Evolutionary conservation across 768 basidiomycete genomes (phyloP).

Genomic region (Suillus subaureus): DNA sequence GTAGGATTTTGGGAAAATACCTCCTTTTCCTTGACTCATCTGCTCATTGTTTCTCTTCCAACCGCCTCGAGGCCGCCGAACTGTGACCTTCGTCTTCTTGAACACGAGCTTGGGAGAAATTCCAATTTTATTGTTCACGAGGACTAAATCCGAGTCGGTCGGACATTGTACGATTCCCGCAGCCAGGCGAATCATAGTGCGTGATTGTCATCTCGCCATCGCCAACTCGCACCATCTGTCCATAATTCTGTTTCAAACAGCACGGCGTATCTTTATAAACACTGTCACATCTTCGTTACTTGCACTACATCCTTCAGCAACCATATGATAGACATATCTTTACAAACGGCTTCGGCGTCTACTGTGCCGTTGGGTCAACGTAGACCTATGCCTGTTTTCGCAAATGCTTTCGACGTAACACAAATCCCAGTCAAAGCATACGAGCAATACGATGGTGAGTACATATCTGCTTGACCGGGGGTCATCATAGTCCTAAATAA

Average conservation of each 20-base stretch:
- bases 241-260: background rate
- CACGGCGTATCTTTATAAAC: background rate
- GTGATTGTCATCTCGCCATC: background rate
- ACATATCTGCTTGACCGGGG: background rate
- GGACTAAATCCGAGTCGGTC: slow-evolving; percentile 5
- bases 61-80: background rate
- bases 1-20: background rate
- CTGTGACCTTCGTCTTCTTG: slow-evolving; percentile 2
- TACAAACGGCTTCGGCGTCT: background rate
- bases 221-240: background rate
- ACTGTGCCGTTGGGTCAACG: slow-evolving; percentile 3
- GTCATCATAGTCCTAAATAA: slow-evolving; percentile 9
- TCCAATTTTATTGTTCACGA: slow-evolving; percentile 6
- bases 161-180: slow-evolving; percentile 4
- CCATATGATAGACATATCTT: background rate
- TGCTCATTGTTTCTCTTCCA: background rate
- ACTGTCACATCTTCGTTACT: background rate
- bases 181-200: background rate
- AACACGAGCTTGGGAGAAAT: slow-evolving; percentile 11
- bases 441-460: slow-evolving; percentile 37
- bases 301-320: background rate
- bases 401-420: slow-evolving; percentile 37
- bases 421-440: slow-evolving; percentile 32
- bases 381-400: slow-evolving; percentile 21
- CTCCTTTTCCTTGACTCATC: background rate